Percentiles rank a stretch among this genome's conserved stretches.
These are phyloP conservation scores for Colletotrichum sansevieriae DNA, from an alignment of 2,329 filamentous ascomycete genomes.

Conservation along the genomic window DNA sequence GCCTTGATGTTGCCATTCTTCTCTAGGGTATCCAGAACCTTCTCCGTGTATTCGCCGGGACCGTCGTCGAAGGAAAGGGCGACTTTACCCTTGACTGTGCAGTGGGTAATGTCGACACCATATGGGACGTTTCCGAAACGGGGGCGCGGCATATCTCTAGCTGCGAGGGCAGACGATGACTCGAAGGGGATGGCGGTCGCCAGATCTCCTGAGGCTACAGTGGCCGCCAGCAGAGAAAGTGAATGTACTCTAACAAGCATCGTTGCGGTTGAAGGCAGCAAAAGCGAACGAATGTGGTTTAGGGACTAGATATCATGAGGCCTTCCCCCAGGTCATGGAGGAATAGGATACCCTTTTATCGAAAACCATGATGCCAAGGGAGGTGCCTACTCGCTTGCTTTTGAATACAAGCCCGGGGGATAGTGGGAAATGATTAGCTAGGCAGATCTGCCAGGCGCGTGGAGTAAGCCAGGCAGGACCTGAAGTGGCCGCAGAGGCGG, in stretches of 20 bases:
- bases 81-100: conserved; percentile 49
- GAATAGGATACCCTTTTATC: conserved; percentile 31
- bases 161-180: conserved; percentile 21
- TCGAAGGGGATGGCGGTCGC: conserved; percentile 30
- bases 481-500: conserved; percentile 16
- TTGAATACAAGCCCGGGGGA: conserved; percentile 23
- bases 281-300: conserved; percentile 25
- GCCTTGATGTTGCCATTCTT: conserved; percentile 48
- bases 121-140: conserved; percentile 49
- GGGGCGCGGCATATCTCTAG: conserved; percentile 44
- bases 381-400: neutral
- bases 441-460: conserved; percentile 16
- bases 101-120: conserved; percentile 51
- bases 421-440: conserved; percentile 24
- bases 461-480: conserved; percentile 23
- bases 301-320: neutral
- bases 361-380: conserved; percentile 14
- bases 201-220: conserved; percentile 30
- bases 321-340: neutral
- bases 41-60: conserved; percentile 50
- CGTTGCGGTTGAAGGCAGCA: conserved; percentile 16
- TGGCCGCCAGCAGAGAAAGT: conserved; percentile 34
- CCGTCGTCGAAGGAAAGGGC: conserved; percentile 57
- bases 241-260: conserved; percentile 42
- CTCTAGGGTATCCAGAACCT: conserved; percentile 53